Evolutionary conservation across 768 basidiomycete genomes (phyloP).

Genomic region (Clitopilus hobsonii): DNA sequence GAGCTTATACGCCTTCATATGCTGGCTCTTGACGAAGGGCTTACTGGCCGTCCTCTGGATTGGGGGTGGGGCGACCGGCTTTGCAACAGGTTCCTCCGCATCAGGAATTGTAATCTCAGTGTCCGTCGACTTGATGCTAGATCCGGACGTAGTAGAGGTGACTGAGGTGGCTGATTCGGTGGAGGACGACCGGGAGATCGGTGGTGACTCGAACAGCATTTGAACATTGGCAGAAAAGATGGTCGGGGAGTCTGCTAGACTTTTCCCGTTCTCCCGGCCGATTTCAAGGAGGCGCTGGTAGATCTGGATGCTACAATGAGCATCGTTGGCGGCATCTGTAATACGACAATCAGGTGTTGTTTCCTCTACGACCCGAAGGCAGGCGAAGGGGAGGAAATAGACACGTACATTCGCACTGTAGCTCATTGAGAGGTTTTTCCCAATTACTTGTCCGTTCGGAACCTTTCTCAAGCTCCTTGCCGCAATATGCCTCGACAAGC

Average conservation of each 20-base stretch:
- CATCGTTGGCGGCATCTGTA: slow-evolving; percentile 36
- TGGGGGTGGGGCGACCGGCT: slow-evolving; percentile 1
- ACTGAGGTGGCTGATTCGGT: neutral
- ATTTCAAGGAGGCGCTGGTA: slow-evolving; percentile 22
- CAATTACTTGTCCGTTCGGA: slow-evolving; percentile 26
- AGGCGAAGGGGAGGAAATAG: neutral
- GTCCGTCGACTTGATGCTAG: neutral
- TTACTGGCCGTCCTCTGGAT: neutral
- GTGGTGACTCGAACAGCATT: neutral
- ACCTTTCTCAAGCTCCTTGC: slow-evolving; percentile 25
- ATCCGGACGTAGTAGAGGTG: neutral
- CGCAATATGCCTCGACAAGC: slow-evolving; percentile 27
- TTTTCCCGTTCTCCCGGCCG: slow-evolving; percentile 13
- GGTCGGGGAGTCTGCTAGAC: slow-evolving; percentile 7
- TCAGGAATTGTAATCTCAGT: neutral
- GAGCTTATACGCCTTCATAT: slow-evolving; percentile 27
- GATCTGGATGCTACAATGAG: slow-evolving; percentile 26
- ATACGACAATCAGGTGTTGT: neutral
- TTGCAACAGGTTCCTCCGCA: neutral
- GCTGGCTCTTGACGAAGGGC: slow-evolving; percentile 11
- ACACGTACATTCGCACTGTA: slow-evolving; percentile 25
- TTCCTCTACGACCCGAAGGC: neutral
- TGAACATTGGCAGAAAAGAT: slow-evolving; percentile 5
- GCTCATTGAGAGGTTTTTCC: slow-evolving; percentile 22
- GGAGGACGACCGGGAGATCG: neutral